Evolutionary conservation across 495 filamentous ascomycete genomes (phyloP).

Genomic region (Penicillium robsamsonii): DNA sequence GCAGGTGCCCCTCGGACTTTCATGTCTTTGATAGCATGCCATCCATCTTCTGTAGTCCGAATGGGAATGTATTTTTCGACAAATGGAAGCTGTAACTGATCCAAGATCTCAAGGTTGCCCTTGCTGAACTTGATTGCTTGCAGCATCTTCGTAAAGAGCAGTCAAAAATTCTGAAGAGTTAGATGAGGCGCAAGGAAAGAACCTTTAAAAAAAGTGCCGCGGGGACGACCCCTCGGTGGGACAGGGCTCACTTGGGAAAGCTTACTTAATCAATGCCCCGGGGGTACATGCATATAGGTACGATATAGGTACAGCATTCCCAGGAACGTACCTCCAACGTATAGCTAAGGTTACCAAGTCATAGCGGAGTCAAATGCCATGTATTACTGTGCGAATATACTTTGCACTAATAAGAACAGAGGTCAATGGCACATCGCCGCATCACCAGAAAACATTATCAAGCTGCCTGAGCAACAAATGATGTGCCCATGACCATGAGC

Average conservation of each 20-base stretch:
- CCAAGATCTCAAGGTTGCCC: constrained; percentile 78
- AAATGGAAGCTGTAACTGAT: constrained; percentile 89
- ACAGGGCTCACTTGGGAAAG: neutral
- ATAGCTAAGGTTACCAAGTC: neutral
- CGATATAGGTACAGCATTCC: neutral
- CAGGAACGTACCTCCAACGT: neutral
- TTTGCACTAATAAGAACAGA: neutral
- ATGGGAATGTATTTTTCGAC: constrained; percentile 76
- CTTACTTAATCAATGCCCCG: constrained; percentile 15
- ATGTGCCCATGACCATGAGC: neutral
- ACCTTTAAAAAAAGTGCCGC: neutral
- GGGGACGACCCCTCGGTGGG: neutral
- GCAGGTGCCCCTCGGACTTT: constrained; percentile 90
- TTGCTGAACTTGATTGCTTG: constrained; percentile 84
- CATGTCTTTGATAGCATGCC: constrained; percentile 92
- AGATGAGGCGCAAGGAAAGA: neutral
- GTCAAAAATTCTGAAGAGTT: neutral
- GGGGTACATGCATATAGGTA: neutral
- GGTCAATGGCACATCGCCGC: neutral
- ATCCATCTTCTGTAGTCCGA: constrained; percentile 73
- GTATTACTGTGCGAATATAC: neutral
- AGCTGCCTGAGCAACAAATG: neutral
- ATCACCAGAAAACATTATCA: neutral
- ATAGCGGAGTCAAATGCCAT: neutral
- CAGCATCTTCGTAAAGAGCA: constrained; percentile 51